These are phyloP conservation scores for Platanthera guangdongensis DNA, from an alignment of 106 monocot species.

Conservation along the genomic window DNA sequence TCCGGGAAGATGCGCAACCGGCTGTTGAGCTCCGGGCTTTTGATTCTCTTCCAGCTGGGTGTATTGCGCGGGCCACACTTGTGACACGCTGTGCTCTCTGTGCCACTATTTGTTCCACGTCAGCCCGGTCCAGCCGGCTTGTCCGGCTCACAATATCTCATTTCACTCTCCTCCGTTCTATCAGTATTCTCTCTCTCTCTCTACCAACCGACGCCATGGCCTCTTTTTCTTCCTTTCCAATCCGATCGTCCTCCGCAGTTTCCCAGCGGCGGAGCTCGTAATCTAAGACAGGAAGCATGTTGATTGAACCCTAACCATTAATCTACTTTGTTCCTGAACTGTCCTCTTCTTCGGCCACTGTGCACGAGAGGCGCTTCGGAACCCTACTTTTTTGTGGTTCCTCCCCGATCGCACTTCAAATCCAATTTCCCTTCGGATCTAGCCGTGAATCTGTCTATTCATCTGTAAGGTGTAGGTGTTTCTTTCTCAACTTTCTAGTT, in stretches of 20 bases:
- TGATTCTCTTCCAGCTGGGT: slow-evolving; percentile 17
- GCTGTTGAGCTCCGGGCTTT: slow-evolving; percentile 9
- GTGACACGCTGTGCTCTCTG: neutral
- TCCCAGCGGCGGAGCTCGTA: neutral
- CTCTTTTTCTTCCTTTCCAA: neutral
- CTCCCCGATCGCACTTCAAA: neutral
- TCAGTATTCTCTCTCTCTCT: neutral
- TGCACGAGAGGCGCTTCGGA: neutral
- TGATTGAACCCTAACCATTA: neutral
- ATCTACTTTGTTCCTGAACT: neutral
- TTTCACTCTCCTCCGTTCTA: neutral
- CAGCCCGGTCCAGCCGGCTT: slow-evolving; percentile 2
- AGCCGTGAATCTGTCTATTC: neutral
- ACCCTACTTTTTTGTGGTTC: neutral
- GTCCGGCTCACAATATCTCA: neutral
- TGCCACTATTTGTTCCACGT: slow-evolving; percentile 57
- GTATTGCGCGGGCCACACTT: slow-evolving; percentile 3
- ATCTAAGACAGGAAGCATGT: neutral
- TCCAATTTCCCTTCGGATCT: slow-evolving; percentile 1
- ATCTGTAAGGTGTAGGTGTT: neutral
- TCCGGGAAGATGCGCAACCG: neutral
- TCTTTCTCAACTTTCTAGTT: neutral
- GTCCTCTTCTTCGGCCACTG: neutral
- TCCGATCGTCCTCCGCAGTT: neutral
- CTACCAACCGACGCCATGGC: neutral